Percentiles rank a stretch among this genome's conserved stretches.
Conservation (phyloP, 2,329 filamentous ascomycete genomes). For the Pseudopyricularia javanii region DNA sequence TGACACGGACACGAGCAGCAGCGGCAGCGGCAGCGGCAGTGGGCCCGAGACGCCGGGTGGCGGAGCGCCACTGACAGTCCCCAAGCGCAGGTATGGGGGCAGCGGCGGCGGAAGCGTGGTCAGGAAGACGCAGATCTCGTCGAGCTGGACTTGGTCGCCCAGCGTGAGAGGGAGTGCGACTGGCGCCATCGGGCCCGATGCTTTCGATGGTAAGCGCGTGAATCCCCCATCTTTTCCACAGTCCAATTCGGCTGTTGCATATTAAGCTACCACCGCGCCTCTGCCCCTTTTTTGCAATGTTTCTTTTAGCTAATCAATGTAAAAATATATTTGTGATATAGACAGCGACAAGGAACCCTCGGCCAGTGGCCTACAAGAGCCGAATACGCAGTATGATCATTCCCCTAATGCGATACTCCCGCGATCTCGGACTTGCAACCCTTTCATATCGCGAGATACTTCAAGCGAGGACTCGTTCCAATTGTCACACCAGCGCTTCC, state of each 20-base stretch:
- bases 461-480: background rate
- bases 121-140: slow-evolving; percentile 50
- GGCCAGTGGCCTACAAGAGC: background rate
- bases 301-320: background rate
- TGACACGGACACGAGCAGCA: slow-evolving; percentile 13
- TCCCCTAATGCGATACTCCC: background rate
- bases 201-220: background rate
- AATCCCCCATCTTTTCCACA: background rate
- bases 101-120: background rate
- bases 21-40: slow-evolving; percentile 7
- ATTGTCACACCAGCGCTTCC: background rate
- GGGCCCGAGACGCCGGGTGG: slow-evolving; percentile 9
- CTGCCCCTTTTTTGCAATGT: too few relatives aligned
- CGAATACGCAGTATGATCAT: background rate
- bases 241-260: too few relatives aligned
- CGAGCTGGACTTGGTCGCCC: slow-evolving; percentile 1
- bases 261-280: too few relatives aligned
- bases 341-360: background rate
- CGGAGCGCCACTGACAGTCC: slow-evolving; percentile 17
- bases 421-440: background rate
- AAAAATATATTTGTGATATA: background rate
- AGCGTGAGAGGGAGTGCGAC: background rate
- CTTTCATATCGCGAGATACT: background rate
- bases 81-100: slow-evolving; percentile 19
- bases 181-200: background rate